phyloP scores from a whole-genome alignment of 371 early-diverging fungal genomes.

The Mortierella sp. region DNA sequence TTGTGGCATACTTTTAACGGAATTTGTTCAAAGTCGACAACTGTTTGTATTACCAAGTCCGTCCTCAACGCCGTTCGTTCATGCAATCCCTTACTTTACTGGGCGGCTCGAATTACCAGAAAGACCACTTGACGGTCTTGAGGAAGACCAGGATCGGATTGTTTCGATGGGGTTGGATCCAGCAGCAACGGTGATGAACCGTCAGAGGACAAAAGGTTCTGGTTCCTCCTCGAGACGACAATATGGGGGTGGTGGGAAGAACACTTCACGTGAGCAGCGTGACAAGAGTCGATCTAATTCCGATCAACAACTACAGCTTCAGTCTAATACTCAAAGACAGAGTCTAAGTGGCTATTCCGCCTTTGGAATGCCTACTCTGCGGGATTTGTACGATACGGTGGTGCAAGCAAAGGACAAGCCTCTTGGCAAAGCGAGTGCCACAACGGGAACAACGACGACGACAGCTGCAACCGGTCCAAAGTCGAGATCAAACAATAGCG shows the following conservation, averaged over 20 bases:
- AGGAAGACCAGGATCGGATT: background rate
- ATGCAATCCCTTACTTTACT: conserved; percentile 39
- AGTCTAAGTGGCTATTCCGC: too few species aligned
- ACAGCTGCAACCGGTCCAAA: too few species aligned
- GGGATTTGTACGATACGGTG: conserved; percentile 22
- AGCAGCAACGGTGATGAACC: conserved; percentile 19
- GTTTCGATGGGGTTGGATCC: conserved; percentile 18
- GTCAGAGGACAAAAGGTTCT: conserved; percentile 14
- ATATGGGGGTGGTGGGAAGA: too few species aligned
- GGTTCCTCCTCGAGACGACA: too few species aligned
- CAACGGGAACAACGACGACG: too few species aligned
- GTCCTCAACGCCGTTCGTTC: conserved; percentile 37
- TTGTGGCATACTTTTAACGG: too few species aligned
- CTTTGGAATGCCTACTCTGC: conserved; percentile 15
- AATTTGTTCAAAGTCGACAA: conserved; percentile 22
- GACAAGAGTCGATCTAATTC: background rate
- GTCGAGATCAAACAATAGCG: background rate
- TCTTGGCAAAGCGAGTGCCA: background rate
- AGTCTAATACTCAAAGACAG: background rate
- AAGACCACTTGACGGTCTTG: background rate
- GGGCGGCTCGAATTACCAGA: conserved; percentile 17
- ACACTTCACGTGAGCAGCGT: background rate
- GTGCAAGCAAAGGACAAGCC: conserved; percentile 24
- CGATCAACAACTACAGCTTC: background rate
- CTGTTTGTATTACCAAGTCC: conserved; percentile 44